Percentiles rank a stretch among this genome's conserved stretches.
Conservation (phyloP, 805 yeast genomes). For the Starmerella bombicola region DNA sequence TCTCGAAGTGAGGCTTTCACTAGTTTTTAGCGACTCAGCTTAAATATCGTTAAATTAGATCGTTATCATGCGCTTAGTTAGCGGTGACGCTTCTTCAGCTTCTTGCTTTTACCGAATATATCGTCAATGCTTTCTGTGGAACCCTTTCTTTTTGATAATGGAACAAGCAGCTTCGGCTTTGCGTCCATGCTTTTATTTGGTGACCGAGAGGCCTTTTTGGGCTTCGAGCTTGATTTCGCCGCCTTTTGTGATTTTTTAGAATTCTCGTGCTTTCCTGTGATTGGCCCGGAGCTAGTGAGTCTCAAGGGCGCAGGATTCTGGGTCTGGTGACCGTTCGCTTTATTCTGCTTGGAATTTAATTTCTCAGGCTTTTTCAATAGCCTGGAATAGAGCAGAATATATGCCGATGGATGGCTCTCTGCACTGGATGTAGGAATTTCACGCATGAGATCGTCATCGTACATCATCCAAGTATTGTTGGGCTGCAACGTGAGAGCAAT, state of each 20-base stretch:
- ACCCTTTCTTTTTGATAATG: slow-evolving; percentile 10
- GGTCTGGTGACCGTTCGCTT: neutral
- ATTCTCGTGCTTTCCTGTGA: neutral
- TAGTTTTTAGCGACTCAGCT: too few relatives aligned
- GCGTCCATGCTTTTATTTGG: too few relatives aligned
- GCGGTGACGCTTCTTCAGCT: neutral
- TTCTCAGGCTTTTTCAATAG: slow-evolving; percentile 14
- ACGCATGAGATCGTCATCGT: slow-evolving; percentile 85
- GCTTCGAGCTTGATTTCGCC: neutral
- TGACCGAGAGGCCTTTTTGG: too few relatives aligned
- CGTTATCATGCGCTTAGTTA: neutral
- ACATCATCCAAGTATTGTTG: slow-evolving; percentile 82
- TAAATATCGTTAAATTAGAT: neutral
- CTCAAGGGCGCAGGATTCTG: neutral
- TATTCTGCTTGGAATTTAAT: too few relatives aligned
- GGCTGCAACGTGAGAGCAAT: slow-evolving; percentile 86
- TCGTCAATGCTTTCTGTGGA: slow-evolving; percentile 23
- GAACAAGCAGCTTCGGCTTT: too few relatives aligned
- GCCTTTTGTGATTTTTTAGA: neutral
- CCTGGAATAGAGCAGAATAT: slow-evolving; percentile 74
- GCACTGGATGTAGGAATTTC: slow-evolving; percentile 60
- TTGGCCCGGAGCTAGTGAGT: neutral
- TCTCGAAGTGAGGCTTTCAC: too few relatives aligned
- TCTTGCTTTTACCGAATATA: slow-evolving; percentile 20
- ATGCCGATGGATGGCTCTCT: slow-evolving; percentile 75